Base-by-base conservation (phyloP, 2,329 filamentous ascomycete genomes). In the Fragosphaeria purpurea region DNA sequence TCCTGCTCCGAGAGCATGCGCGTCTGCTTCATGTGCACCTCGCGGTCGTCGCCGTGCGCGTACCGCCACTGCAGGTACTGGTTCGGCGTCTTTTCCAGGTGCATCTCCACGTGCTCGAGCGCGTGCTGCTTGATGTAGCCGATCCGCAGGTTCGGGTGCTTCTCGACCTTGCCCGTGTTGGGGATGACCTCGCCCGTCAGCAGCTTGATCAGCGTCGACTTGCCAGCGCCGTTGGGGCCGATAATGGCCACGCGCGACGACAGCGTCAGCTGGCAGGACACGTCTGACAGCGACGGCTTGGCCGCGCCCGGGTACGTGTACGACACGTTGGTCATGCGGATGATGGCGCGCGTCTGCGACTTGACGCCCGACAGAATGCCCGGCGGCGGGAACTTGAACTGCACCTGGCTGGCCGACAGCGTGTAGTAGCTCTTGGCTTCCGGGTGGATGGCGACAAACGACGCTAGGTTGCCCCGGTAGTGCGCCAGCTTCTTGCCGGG, bases 101-200 rank as follows among this genome's bases (percentile, higher is more conserved):
- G 93, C 91, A 96, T 95, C 72, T 98, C 91, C 9, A 98, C 93
- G 80, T 98, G 93, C 75, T 98, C 93, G 10, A 98, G 78, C 43
- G 93, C 93, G 69, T 98, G 93, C 74, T 98, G 93, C 75, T 97
- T 97, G 74, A 98, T 97, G 75, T 98, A 98, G 50, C 93, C 93
- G 61, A 98, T 96, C 76, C 93, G 90, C 63, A 98, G 72, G 68
- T 98, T 98, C 59, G 93, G 93, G 67, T 98, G 93, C 76, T 97
- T 97, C 76, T 97, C 90, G 31, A 98, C 93, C 65, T 83, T 88
- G 56, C 93, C 93, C 22, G 70, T 70, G 55, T 85, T 85, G 12
- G 88, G 93, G 58, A 96, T 84, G 22, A 83, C 81, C 68, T 97
- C 93, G 59, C 91, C 93, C 9, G 93, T 98, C 52, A 98, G 77